A percentile compares a stretch with the other conserved stretches of the same genome.
Conservation (phyloP, 2,329 filamentous ascomycete genomes). For the Colletotrichum sp. region DNA sequence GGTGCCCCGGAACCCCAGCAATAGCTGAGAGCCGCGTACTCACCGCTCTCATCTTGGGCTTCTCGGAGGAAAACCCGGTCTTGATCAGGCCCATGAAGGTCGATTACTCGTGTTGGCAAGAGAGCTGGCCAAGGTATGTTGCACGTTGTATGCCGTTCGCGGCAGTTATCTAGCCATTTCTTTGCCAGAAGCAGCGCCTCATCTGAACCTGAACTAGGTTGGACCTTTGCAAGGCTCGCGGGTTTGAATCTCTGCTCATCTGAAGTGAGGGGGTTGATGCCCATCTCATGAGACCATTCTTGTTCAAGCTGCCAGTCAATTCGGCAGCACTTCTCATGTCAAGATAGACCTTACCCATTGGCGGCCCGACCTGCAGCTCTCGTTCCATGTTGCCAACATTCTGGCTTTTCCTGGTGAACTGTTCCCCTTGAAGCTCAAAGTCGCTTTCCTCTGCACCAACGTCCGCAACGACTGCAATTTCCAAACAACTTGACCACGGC, state of each 20-base stretch:
- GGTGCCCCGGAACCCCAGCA: neutral
- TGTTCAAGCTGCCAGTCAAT: accelerated
- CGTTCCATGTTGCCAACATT: neutral
- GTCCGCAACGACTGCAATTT: neutral
- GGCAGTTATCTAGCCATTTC: neutral
- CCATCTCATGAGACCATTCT: neutral
- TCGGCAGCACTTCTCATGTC: accelerated
- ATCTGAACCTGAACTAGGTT: neutral
- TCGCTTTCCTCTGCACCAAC: accelerated
- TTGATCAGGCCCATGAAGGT: accelerated
- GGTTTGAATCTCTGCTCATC: neutral
- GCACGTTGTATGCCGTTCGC: neutral
- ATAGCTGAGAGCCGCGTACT: neutral
- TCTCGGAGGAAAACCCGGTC: neutral
- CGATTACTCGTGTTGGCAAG: neutral
- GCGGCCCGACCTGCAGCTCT: neutral
- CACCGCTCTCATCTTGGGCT: accelerated
- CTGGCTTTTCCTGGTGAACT: neutral
- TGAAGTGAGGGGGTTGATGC: neutral
- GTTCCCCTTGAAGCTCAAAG: neutral
- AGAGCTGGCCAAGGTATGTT: accelerated
- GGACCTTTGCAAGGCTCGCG: neutral
- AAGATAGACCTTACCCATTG: neutral
- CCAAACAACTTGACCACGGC: neutral
- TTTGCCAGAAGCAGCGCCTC: neutral